Base-by-base conservation (phyloP, 2,329 filamentous ascomycete species). In the Sphaerulina musiva region DNA sequence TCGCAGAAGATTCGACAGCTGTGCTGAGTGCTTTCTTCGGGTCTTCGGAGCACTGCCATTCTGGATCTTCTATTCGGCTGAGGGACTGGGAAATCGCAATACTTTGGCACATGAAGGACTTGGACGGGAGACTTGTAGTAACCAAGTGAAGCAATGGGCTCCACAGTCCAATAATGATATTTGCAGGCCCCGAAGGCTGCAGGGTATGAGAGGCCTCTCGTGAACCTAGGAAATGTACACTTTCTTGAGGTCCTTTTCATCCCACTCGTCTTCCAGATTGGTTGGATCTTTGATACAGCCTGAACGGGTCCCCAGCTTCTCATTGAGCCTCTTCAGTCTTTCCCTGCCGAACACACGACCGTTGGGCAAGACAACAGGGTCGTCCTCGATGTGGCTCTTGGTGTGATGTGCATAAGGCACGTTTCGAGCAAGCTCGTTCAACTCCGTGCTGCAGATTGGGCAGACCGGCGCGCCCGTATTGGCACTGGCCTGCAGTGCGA, bases 371-470 rank as follows among this genome's bases (percentile, higher is more conserved):
- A 97, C 80, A 17, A 95, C 80, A 1, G 93, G 80, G 67, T 97
- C 91, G 44, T 83, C 83, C 68, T 95, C 92, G 31, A 97, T 89
- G 58, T 89, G 87, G 68, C 89, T 95, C 77, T 95, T 95, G 31
- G 87, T 91, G 70, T 98, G 93, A 66, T 95, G 87, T 2, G 93
- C 93, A 65, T 97, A 97, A 0, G 93, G 93, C 43, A 98, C 87
- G 63, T 86, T 85, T 48, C 85, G 79, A 1, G 93, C 92, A 34
- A 98, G 80, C 65, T 91, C 87, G 70, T 97, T 97, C 53, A 98
- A 81, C 72, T 98, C 93, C 0, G 87, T 93, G 46, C 87, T 93
- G 76, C 93, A 98, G 67, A 98, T 97, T 2, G 93, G 93, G 65
- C 93, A 98, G 41, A 97, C 83, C 46, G 83, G 85, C 6, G 87